Percentiles rank a stretch among this genome's conserved stretches.
These are phyloP conservation scores for Penicillium manginii DNA, from an alignment of 495 filamentous ascomycete species.

Conservation along the genomic window DNA sequence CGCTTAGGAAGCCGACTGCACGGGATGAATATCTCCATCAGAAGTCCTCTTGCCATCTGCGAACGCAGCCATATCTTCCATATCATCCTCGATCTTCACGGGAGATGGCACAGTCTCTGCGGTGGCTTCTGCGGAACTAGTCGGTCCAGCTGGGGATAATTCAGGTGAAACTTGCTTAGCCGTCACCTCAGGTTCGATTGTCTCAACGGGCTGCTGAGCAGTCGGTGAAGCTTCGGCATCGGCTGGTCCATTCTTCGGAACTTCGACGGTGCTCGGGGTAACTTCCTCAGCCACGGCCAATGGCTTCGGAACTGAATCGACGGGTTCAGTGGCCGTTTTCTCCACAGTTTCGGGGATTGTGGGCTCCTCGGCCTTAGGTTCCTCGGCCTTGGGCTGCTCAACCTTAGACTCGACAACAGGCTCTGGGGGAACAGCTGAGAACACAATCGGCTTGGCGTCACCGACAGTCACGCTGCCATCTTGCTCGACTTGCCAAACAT, in stretches of 20 bases:
- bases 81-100: slow-evolving; percentile 24
- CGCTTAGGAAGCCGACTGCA: slow-evolving; percentile 7
- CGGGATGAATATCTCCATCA: slow-evolving; percentile 27
- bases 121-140: slow-evolving; percentile 7
- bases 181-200: slow-evolving; percentile 7
- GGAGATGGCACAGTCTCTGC: slow-evolving; percentile 9
- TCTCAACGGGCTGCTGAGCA: slow-evolving; percentile 2
- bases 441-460: slow-evolving; percentile 22
- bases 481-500: slow-evolving; percentile 54
- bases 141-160: slow-evolving; percentile 6
- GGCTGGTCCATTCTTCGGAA: slow-evolving; percentile 6
- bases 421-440: slow-evolving; percentile 18
- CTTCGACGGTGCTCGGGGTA: slow-evolving; percentile 8
- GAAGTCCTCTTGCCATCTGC: slow-evolving; percentile 40
- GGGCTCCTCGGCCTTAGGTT: slow-evolving; percentile 25
- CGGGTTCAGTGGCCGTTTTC: slow-evolving; percentile 60
- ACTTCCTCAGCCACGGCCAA: slow-evolving; percentile 11
- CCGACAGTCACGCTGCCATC: slow-evolving; percentile 51
- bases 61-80: slow-evolving; percentile 33
- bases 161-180: slow-evolving; percentile 18
- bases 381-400: slow-evolving; percentile 13
- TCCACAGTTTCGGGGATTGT: slow-evolving; percentile 48
- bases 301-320: slow-evolving; percentile 34
- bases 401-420: neutral
- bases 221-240: slow-evolving; percentile 11